Base-by-base conservation (phyloP, 164 flowering plant species). In the Vitis rupestris region DNA sequence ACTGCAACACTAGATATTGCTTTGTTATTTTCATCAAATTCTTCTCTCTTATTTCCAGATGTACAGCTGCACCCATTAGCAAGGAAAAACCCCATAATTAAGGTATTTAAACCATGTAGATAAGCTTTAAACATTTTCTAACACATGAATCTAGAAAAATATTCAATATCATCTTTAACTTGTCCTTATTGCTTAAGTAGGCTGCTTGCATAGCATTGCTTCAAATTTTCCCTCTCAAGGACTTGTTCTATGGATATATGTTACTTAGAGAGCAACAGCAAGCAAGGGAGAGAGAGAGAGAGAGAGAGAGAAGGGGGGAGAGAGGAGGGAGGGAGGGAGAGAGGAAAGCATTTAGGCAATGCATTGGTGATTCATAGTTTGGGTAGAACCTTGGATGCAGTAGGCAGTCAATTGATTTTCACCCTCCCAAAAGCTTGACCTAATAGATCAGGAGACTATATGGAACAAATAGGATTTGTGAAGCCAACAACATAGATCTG, bases 1-100 rank as follows among this genome's bases (percentile, higher is more conserved):
- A 85, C 80, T 66, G 81, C 76, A 59, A 80, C 84, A 69, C 54
- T 61, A 8, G 77, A 64, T 14, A 82, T 49, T 3, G 66, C 47
- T 66, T 66, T 79, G 61, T 44, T 59, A 65, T 70, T 74, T 15
- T 75, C 85, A 50, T 81, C 85, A 78, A 70, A 72, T 63, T 54
- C 78, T 61, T 67, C 74, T 65, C 49, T 65, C 56, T 78, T 74
- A 44, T 29, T 72, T 65, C 77, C 80, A 69, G 56, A 58, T 47
- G 50, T 51, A 70, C 64, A 16, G 23, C 82, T 84, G 74, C 80
- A 78, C 61, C 72, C 52, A 76, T 61, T 58, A 73, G 50, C 7
- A 59, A 69, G 8, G 15, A 10, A 52, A 64, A 61, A 62, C 12
- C 2, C 63, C 62, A 17, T 19, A 49, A 13, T 16, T 17, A 47